Evolutionary conservation across 106 monocot species (phyloP).

Genomic region (Iris macrosiphon): DNA sequence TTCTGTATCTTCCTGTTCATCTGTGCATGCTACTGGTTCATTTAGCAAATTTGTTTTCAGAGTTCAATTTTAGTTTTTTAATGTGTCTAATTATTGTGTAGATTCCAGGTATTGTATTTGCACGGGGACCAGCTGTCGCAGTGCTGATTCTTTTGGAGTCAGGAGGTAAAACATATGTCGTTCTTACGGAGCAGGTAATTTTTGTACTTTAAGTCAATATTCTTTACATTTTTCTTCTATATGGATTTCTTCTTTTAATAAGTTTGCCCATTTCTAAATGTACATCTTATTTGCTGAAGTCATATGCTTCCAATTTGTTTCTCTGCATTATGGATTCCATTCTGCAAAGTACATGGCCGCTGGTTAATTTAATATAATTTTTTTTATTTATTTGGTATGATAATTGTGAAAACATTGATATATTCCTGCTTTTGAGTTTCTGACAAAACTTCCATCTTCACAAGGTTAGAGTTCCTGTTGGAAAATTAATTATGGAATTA

Average conservation of each 20-base stretch:
- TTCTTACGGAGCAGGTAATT: slow-evolving; percentile 95
- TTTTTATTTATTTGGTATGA: no score
- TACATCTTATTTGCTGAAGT: not conserved
- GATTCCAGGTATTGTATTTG: slow-evolving; percentile 98
- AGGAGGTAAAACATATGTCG: slow-evolving; percentile 47
- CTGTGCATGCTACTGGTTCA: no score
- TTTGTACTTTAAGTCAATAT: no score
- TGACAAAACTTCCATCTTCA: slow-evolving; percentile 4
- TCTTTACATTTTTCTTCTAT: no score
- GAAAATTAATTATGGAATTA: slow-evolving; percentile 75
- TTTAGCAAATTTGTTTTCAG: not conserved
- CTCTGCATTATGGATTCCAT: no score
- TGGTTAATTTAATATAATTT: no score
- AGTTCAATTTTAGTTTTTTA: not conserved
- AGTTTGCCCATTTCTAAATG: no score
- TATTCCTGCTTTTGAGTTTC: not conserved
- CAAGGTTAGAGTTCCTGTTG: slow-evolving; percentile 94
- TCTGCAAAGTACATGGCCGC: no score
- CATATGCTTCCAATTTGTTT: no score
- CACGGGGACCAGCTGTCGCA: slow-evolving; percentile 88
- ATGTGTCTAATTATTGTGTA: slow-evolving; percentile 25
- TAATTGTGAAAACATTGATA: no score
- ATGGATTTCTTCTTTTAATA: no score
- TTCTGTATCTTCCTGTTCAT: not conserved
- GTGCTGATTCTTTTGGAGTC: slow-evolving; percentile 84